Base-by-base conservation (phyloP, 495 filamentous ascomycete genomes). In the Talaromyces wortmannii region DNA sequence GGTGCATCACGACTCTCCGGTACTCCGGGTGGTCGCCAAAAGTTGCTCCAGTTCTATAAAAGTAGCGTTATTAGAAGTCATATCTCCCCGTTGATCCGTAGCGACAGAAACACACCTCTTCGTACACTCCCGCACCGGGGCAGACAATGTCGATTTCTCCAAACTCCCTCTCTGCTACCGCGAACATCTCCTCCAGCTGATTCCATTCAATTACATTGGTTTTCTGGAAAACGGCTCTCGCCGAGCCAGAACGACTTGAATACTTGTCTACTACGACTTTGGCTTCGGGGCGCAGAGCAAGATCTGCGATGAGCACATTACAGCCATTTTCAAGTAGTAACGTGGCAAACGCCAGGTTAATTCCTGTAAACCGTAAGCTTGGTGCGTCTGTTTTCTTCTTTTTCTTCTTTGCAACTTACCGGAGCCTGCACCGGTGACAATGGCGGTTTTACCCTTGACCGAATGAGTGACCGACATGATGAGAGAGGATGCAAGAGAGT, bases 341-440 rank as follows among this genome's bases (percentile, higher is more conserved):
- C 31, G 71, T 67, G 7, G 83, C 79, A 59, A 88, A 88, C 54
- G 68, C 69, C 52, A 84, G 74, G 65, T 86, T 86, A 55, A 74
- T 76, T 42, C 70, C 70, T 71, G 2, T 40, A 23, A 23, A 23
- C 23, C 36, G 36, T 10, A 40, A 40, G 36, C 36, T 23, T 23
- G 23, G 23, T 23, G 23, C 23, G 4, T n/a, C 23, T 23, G 1
- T 23, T 2, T 23, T 23, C 2, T 23, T 23, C 23, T 23, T 23
- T 4, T 23, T 23, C 23, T 23, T 23, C 23, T 23, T 23, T 4
- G 23, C 23, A 23, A 64, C 68, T 52, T 71, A 84, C 85, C 85
- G 52, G 85, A 88, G 53, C 86, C 86, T 43, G 83, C 85, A 6
- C 86, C 86, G 30, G 86, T 89, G 17, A 88, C 70, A 53, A 89